Percentiles rank a stretch among this genome's conserved stretches.
Evolutionary conservation across 371 early-diverging fungal species (phyloP).

Genomic region (Mortierella sp.): DNA sequence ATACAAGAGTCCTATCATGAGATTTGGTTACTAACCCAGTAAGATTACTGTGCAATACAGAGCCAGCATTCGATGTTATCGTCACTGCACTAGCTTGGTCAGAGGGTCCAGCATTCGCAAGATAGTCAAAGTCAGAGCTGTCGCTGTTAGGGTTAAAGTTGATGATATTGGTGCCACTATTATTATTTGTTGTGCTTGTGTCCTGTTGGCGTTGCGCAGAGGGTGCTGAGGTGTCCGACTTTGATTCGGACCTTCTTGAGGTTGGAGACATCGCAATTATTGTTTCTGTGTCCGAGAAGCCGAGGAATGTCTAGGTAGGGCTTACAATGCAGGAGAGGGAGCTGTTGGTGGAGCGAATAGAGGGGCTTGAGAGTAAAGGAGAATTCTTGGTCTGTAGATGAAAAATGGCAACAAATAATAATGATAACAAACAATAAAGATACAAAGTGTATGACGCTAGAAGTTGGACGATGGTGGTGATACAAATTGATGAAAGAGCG

Average conservation of each 20-base stretch:
- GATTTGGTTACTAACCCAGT: conserved; percentile 34
- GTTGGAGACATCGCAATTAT: conserved; percentile 31
- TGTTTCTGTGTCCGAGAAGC: neutral
- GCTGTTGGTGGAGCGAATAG: neutral
- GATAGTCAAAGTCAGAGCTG: neutral
- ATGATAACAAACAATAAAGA: neutral
- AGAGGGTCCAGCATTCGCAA: neutral
- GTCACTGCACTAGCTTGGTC: neutral
- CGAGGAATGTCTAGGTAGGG: conserved; percentile 8
- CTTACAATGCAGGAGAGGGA: neutral
- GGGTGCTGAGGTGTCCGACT: conserved; percentile 1
- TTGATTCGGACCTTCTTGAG: conserved; percentile 28
- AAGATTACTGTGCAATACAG: conserved; percentile 5
- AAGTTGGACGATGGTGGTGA: neutral
- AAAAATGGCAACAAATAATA: neutral
- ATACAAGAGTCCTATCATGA: neutral
- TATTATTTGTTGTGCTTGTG: conserved; percentile 1
- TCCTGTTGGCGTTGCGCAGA: conserved; percentile 8
- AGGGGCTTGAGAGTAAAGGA: too few relatives aligned
- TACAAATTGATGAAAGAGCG: neutral
- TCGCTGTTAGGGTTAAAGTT: conserved; percentile 1
- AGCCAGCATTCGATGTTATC: neutral
- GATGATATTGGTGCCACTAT: neutral
- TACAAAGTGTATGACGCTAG: neutral
- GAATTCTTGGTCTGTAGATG: too few relatives aligned